A percentile compares a stretch with the other conserved stretches of the same genome.
Conservation (phyloP, 2,329 filamentous ascomycete genomes). For the Diaporthe sp. region DNA sequence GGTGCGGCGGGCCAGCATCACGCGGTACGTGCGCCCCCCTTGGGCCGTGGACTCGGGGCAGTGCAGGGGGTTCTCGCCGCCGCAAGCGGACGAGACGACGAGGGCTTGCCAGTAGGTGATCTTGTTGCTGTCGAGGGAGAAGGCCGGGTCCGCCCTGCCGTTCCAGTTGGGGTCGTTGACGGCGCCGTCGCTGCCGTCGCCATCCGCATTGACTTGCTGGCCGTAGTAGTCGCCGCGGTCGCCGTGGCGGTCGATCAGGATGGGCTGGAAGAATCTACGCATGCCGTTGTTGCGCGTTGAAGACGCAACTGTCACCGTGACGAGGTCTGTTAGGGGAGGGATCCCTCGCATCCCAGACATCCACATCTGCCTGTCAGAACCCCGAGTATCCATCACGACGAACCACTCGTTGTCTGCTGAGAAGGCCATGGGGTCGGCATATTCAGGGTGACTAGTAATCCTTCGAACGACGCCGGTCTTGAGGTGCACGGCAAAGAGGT, state of each 20-base stretch:
- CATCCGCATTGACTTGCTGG: conserved; percentile 52
- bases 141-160: conserved; percentile 55
- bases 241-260: conserved; percentile 54
- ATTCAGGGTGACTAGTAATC: conserved; percentile 55
- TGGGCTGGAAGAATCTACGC: conserved; percentile 58
- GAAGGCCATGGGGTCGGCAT: conserved; percentile 53
- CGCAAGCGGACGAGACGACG: conserved; percentile 52
- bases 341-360: conserved; percentile 51
- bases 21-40: conserved; percentile 49
- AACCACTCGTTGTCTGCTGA: conserved; percentile 55
- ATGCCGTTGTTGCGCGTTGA: conserved; percentile 57
- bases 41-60: conserved; percentile 51
- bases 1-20: conserved; percentile 54
- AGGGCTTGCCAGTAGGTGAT: conserved; percentile 55
- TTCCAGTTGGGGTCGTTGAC: conserved; percentile 61
- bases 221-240: conserved; percentile 57
- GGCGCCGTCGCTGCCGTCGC: conserved; percentile 46
- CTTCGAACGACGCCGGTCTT: conserved; percentile 52
- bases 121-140: conserved; percentile 52
- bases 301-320: conserved; percentile 45
- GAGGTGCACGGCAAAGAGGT: conserved; percentile 54
- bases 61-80: conserved; percentile 52
- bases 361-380: conserved; percentile 51
- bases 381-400: conserved; percentile 55
- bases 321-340: conserved; percentile 53